Evolutionary conservation across 2,329 filamentous ascomycete species (phyloP).

Genomic region (Paracorniculantispora psalliotae): DNA sequence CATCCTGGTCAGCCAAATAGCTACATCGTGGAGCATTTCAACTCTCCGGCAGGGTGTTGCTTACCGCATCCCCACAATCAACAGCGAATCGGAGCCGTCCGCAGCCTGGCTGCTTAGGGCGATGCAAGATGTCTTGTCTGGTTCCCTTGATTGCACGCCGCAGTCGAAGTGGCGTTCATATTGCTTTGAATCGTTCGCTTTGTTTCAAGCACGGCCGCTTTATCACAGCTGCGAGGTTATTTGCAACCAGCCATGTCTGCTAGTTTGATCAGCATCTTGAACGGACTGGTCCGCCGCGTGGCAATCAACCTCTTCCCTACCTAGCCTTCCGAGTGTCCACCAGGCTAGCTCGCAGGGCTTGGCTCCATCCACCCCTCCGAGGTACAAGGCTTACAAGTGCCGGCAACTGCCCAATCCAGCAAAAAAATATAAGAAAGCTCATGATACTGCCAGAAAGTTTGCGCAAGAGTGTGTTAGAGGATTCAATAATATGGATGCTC

Average conservation of each 20-base stretch:
- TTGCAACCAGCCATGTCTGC: background rate
- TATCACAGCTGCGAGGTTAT: too few species aligned
- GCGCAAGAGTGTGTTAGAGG: background rate
- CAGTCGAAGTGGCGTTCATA: too few species aligned
- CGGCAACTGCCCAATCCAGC: background rate
- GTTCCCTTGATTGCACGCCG: too few species aligned
- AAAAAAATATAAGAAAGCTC: background rate
- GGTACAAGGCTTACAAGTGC: background rate
- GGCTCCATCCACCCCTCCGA: background rate
- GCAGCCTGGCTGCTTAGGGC: background rate
- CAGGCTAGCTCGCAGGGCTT: background rate
- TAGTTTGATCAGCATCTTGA: too few species aligned
- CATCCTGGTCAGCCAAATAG: background rate
- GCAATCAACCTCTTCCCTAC: background rate
- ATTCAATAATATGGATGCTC: background rate
- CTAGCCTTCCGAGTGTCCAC: background rate
- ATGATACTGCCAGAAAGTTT: background rate
- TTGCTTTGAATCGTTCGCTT: background rate
- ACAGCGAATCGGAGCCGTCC: background rate
- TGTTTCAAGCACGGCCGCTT: background rate
- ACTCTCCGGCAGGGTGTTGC: background rate
- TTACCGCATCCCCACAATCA: background rate
- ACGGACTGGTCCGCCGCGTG: background rate
- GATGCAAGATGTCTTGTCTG: background rate
- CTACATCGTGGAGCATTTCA: background rate